Evolutionary conservation across 2,329 filamentous ascomycete genomes (phyloP).

Genomic region (Beauveria rudraprayagi): DNA sequence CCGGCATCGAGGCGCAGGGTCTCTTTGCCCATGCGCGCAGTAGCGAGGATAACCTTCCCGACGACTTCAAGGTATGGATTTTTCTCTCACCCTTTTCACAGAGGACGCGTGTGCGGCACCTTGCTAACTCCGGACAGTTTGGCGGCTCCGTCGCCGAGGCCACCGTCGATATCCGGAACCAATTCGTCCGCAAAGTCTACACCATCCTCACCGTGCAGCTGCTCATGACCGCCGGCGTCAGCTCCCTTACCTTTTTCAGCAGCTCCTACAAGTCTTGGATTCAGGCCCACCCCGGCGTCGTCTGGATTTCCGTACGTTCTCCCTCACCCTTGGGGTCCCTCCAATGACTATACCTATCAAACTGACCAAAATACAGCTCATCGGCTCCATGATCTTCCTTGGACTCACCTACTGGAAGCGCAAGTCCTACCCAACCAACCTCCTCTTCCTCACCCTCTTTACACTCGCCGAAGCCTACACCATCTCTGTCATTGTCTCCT

Average conservation of each 20-base stretch:
- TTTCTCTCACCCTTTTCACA: too few relatives aligned
- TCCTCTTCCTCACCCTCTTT: slow-evolving; percentile 85
- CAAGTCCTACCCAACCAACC: slow-evolving; percentile 89
- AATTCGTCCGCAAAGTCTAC: slow-evolving; percentile 96
- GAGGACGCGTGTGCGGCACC: not conserved
- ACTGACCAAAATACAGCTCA: slow-evolving; percentile 39
- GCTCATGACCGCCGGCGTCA: slow-evolving; percentile 71
- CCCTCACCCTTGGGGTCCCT: not conserved
- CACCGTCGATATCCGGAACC: slow-evolving; percentile 91
- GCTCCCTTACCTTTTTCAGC: slow-evolving; percentile 80
- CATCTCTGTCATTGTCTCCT: slow-evolving; percentile 85
- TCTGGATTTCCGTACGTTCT: slow-evolving; percentile 66
- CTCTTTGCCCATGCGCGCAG: slow-evolving; percentile 59
- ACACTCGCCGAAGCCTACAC: slow-evolving; percentile 90
- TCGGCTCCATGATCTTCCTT: slow-evolving; percentile 79
- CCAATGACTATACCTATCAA: not conserved
- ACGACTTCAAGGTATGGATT: slow-evolving; percentile 78
- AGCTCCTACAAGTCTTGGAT: slow-evolving; percentile 76
- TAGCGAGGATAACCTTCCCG: slow-evolving; percentile 85
- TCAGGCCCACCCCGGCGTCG: slow-evolving; percentile 71
- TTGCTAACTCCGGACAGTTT: slow-evolving; percentile 46
- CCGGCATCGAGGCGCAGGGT: slow-evolving; percentile 41
- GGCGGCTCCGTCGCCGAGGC: slow-evolving; percentile 89
- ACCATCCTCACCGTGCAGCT: slow-evolving; percentile 95
- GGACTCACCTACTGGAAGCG: slow-evolving; percentile 90